Percentiles rank a stretch among this genome's conserved stretches.
Evolutionary conservation across 2,329 filamentous ascomycete species (phyloP).

Genomic region (Alternaria ethzedia): DNA sequence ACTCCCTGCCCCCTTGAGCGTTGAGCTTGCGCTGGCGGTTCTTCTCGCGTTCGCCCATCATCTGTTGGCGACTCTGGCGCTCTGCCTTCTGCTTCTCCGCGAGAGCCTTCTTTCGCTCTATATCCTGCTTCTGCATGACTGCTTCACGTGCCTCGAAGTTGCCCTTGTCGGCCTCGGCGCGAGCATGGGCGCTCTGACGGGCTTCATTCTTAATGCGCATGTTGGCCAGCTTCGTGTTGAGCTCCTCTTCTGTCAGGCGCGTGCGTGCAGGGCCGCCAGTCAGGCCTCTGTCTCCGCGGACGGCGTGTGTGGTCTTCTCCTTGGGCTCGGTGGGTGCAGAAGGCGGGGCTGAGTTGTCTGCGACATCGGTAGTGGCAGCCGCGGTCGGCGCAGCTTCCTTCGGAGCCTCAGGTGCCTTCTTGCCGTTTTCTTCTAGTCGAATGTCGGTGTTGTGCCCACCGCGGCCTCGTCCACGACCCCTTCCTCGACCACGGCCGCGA

Average conservation of each 20-base stretch:
- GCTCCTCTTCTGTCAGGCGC: conserved; percentile 66
- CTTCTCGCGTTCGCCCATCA: conserved; percentile 68
- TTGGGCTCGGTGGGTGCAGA: conserved; percentile 31
- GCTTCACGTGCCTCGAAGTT: conserved; percentile 69
- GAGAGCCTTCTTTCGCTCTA: conserved; percentile 47
- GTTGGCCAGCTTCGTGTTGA: conserved; percentile 65
- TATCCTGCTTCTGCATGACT: conserved; percentile 59
- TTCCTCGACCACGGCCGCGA: conserved; percentile 35
- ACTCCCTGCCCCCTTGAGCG: conserved; percentile 64
- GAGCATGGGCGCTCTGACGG: conserved; percentile 65
- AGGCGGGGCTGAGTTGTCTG: conserved; percentile 17
- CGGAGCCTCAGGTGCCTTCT: conserved; percentile 23
- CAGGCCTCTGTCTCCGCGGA: conserved; percentile 42
- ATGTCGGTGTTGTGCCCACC: conserved; percentile 21
- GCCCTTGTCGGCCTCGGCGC: conserved; percentile 71
- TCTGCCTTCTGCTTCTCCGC: conserved; percentile 54
- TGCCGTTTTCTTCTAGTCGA: conserved; percentile 18
- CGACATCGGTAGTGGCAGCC: conserved; percentile 13
- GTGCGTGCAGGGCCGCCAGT: conserved; percentile 43
- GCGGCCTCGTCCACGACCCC: conserved; percentile 32
- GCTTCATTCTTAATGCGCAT: conserved; percentile 68
- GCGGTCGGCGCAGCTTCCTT: conserved; percentile 28
- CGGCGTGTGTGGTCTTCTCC: conserved; percentile 32
- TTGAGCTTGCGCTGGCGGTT: conserved; percentile 66
- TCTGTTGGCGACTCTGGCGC: conserved; percentile 60